Conservation (phyloP, 2,329 filamentous ascomycete genomes). For the Westerdykella ornata region DNA sequence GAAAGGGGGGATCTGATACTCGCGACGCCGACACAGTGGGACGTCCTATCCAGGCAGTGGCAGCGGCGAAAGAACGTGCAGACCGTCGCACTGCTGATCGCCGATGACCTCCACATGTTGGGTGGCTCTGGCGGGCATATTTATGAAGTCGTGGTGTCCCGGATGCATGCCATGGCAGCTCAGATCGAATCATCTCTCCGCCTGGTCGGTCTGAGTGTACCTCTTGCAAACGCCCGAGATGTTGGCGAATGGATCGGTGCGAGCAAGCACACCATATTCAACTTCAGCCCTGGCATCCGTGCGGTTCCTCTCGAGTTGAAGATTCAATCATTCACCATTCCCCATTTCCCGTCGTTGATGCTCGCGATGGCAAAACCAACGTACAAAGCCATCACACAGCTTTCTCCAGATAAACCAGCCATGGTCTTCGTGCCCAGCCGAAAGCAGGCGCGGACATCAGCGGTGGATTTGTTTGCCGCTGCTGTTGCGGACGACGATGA, state of each 20-base stretch:
- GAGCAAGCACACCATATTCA: constrained; percentile 96
- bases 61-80: constrained; percentile 93
- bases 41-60: constrained; percentile 92
- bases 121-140: constrained; percentile 80
- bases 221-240: constrained; percentile 85
- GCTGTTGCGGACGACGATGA: constrained; percentile 86
- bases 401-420: constrained; percentile 82
- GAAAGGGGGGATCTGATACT: constrained; percentile 83
- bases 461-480: constrained; percentile 78
- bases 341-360: constrained; percentile 97
- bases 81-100: constrained; percentile 82
- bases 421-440: constrained; percentile 88
- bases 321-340: constrained; percentile 90
- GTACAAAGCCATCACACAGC: constrained; percentile 79
- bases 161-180: constrained; percentile 91
- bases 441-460: constrained; percentile 85
- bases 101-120: constrained; percentile 90
- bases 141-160: constrained; percentile 94
- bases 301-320: constrained; percentile 87
- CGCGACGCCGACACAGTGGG: constrained; percentile 92
- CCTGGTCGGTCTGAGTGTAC: constrained; percentile 84
- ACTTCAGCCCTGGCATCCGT: constrained; percentile 89
- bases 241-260: constrained; percentile 97
- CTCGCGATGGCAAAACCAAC: constrained; percentile 95
- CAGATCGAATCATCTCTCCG: constrained; percentile 80